Base-by-base conservation (phyloP, 2,329 filamentous ascomycete genomes). In the Colletotrichum musicola region DNA sequence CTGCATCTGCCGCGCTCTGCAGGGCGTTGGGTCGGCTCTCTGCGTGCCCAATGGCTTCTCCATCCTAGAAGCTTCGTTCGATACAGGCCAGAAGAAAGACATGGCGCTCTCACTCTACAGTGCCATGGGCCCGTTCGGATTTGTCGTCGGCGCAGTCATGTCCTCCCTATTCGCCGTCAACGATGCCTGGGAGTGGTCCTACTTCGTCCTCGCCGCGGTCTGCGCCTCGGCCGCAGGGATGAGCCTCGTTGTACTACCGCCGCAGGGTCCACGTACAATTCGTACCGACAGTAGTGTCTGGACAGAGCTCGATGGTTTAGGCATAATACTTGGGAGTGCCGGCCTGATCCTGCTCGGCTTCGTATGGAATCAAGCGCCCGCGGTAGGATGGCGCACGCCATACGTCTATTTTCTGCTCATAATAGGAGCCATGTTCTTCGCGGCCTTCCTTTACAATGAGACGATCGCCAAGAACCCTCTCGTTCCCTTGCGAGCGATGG, bases 41-140 rank as follows among this genome's bases (percentile, higher is more conserved):
- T 72, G 83, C 53, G 75, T 90, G 18, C 87, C 88, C 0, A 90
- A 89, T 72, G 84, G 79, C 1, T 77, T 90, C 42, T 88, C 86
- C 2, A 80, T 90, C 16, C 75, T 90, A 4, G 87, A 88, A 4
- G 78, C 79, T 0, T 81, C 82, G 1, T 90, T 90, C 72, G 75
- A 78, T 1, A 74, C 75, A 0, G 79, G 80, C 1, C 66, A 67
- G 16, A 76, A 75, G n/a, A 79, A 81, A 68, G 72, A 75, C 9
- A 76, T 80, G 73, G 75, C 77, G 1, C 78, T 81, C 51, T 74
- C 75, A 49, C 42, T 79, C 16, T 80, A 81, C 69, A 78, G 77
- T 14, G 80, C 76, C 25, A 75, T 71, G 14, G 79, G 78, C 1
- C 73, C 79, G 14, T 60, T 73, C 4, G 80, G 80, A 4, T 74